phyloP scores from a whole-genome alignment of 495 filamentous ascomycete genomes.

The Podospora comata region DNA sequence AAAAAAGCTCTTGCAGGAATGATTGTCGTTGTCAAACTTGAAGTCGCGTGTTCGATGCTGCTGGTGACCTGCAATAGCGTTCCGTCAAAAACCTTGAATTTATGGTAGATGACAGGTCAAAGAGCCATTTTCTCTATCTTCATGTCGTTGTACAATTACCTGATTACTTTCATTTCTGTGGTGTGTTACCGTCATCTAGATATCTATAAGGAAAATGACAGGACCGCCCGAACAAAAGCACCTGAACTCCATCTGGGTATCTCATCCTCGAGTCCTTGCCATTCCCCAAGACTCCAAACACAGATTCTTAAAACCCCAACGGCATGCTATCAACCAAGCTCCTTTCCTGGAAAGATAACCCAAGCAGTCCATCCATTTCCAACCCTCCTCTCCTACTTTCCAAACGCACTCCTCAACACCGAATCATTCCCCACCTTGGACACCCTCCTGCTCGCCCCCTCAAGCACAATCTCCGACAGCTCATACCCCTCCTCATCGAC shows the following conservation, averaged over 20 bases:
- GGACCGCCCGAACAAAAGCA: background rate
- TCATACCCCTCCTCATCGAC: background rate
- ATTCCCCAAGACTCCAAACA: background rate
- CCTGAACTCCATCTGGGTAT: background rate
- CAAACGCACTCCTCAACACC: background rate
- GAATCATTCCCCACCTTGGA: conserved; percentile 1
- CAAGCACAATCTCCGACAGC: background rate
- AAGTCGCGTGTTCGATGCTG: too few relatives aligned
- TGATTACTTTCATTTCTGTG: background rate
- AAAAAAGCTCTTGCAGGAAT: too few relatives aligned
- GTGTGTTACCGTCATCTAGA: background rate
- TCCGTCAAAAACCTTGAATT: too few relatives aligned
- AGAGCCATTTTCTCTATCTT: background rate
- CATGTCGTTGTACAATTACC: background rate
- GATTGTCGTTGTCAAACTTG: too few relatives aligned
- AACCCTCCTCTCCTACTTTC: background rate
- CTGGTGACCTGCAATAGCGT: too few relatives aligned
- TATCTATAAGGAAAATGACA: background rate
- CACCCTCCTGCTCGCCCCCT: background rate
- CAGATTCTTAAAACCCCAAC: background rate
- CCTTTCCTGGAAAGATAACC: background rate
- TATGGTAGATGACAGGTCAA: background rate
- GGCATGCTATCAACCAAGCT: background rate
- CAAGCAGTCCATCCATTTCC: background rate
- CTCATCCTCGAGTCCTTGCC: background rate